These are phyloP conservation scores for Elsinoe australis DNA, from an alignment of 2,329 filamentous ascomycete species.

Conservation along the genomic window DNA sequence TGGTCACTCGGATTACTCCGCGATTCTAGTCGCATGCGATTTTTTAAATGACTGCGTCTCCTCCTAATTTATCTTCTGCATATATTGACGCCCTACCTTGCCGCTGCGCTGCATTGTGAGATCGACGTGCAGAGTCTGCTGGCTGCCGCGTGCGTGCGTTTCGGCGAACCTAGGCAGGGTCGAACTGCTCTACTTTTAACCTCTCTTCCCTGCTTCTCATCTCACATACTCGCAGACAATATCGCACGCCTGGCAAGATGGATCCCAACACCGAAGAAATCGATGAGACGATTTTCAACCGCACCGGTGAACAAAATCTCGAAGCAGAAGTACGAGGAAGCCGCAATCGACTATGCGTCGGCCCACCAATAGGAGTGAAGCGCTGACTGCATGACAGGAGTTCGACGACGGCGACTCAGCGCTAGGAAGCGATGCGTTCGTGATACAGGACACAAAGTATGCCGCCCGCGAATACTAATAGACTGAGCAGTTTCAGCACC, in stretches of 20 bases:
- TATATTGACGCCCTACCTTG: too few species aligned
- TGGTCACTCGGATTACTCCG: too few species aligned
- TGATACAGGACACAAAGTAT: too few species aligned
- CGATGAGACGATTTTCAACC: constrained; percentile 17
- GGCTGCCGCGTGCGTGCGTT: constrained; percentile 8
- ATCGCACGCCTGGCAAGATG: constrained; percentile 10
- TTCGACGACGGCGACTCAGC: constrained; percentile 31
- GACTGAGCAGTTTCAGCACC: constrained; percentile 26
- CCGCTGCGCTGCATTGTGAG: too few species aligned
- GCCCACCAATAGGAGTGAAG: neutral
- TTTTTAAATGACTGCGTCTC: too few species aligned
- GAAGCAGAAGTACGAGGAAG: constrained; percentile 30
- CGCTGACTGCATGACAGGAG: constrained; percentile 16
- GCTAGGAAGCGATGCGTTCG: constrained; percentile 31
- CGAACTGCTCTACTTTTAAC: neutral
- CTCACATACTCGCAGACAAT: neutral
- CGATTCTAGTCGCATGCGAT: too few species aligned
- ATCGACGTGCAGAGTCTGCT: constrained; percentile 11
- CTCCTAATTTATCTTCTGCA: too few species aligned
- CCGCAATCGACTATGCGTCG: constrained; percentile 4
- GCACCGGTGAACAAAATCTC: constrained; percentile 31
- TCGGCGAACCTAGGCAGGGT: constrained; percentile 7
- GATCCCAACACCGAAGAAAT: constrained; percentile 15
- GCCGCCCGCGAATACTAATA: neutral
- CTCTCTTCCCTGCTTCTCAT: neutral